Conservation (phyloP, 306 rosid species). For the Cercis canadensis region DNA sequence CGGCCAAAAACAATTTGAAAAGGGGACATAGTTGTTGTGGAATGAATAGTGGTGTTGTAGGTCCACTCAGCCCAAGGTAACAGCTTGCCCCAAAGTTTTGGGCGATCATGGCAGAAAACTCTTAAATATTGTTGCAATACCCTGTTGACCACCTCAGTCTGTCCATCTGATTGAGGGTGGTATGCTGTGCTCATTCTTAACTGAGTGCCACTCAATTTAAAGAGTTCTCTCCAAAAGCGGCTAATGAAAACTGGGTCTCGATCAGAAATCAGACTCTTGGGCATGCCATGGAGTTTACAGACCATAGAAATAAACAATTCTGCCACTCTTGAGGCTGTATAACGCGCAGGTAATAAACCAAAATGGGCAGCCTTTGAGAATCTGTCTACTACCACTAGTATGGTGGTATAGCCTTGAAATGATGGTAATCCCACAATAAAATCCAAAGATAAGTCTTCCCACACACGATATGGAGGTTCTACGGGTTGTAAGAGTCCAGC, state of each 20-base stretch:
- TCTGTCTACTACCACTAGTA: background rate
- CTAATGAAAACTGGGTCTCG: background rate
- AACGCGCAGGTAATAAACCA: background rate
- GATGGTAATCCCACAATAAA: background rate
- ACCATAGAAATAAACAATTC: fast-evolving
- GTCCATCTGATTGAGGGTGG: background rate
- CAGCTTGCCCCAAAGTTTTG: background rate
- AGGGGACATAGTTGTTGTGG: no score
- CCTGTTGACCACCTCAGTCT: background rate
- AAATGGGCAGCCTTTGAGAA: background rate
- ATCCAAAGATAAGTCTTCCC: background rate
- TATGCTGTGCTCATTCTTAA: background rate
- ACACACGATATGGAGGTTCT: background rate
- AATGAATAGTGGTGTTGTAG: no score
- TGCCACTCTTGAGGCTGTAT: background rate
- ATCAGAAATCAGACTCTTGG: background rate
- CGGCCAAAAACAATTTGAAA: no score
- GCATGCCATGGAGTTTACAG: background rate
- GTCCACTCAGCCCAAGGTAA: background rate
- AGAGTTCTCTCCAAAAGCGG: background rate
- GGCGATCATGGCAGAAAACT: background rate
- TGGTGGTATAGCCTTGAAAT: background rate
- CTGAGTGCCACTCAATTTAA: background rate
- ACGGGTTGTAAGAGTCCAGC: background rate
- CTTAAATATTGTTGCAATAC: background rate